Evolutionary conservation across 306 rosid genomes (phyloP).

Genomic region (Cucurbita ficifolia): DNA sequence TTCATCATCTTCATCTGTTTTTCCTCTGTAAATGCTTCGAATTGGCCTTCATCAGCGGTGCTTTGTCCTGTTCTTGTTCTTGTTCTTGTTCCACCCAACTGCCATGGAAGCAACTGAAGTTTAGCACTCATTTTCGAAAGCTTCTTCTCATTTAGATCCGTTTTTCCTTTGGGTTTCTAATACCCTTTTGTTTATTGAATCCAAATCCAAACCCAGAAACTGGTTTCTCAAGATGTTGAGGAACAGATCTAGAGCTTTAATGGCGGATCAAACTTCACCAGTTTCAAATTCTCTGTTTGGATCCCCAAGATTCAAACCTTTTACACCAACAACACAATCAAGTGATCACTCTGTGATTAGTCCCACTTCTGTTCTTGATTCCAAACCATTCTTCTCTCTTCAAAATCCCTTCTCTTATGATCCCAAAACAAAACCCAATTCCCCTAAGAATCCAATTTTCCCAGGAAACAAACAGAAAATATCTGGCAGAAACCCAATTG

Average conservation of each 20-base stretch:
- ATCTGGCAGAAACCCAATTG: slow-evolving; percentile 29
- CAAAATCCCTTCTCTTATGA: slow-evolving; percentile 28
- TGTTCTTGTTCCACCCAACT: background rate
- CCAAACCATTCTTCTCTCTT: slow-evolving; percentile 23
- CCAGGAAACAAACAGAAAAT: slow-evolving; percentile 27
- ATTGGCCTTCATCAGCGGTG: slow-evolving; percentile 12
- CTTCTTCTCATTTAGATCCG: background rate
- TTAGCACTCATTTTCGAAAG: slow-evolving; percentile 10
- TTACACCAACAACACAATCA: slow-evolving; percentile 8
- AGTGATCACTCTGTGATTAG: slow-evolving; percentile 27
- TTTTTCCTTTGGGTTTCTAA: background rate
- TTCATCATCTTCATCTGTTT: background rate
- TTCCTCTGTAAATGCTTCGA: slow-evolving; percentile 8
- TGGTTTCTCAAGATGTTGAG: slow-evolving; percentile 34
- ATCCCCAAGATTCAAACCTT: slow-evolving; percentile 48
- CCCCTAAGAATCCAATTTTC: slow-evolving; percentile 13
- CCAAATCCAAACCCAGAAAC: slow-evolving; percentile 7
- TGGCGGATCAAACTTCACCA: slow-evolving; percentile 50
- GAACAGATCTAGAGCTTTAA: slow-evolving; percentile 63
- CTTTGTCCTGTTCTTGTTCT: background rate
- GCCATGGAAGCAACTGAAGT: slow-evolving; percentile 30
- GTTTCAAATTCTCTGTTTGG: slow-evolving; percentile 37
- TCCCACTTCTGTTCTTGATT: slow-evolving; percentile 71
- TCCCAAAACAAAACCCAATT: slow-evolving; percentile 8
- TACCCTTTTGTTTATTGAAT: background rate